Evolutionary conservation across 257 asterid genomes (phyloP).

Genomic region (Solanum tacnaense): DNA sequence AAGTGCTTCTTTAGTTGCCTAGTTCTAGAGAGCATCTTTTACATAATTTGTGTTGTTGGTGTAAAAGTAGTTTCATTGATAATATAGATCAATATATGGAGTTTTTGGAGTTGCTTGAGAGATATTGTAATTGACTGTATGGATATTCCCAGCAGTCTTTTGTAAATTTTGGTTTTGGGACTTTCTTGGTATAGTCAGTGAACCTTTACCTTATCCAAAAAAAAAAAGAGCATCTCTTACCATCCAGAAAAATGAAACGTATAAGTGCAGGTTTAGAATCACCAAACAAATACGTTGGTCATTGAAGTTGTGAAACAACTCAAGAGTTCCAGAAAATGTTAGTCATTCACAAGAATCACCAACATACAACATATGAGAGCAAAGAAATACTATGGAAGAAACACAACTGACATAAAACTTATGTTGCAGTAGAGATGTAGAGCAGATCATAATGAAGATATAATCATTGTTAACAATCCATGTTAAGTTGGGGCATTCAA

Average conservation of each 20-base stretch:
- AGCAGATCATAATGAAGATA: background rate
- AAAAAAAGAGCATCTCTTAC: background rate
- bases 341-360: background rate
- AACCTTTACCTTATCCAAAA: background rate
- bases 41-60: no score
- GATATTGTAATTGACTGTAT: background rate
- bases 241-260: background rate
- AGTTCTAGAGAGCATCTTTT: background rate
- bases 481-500: background rate
- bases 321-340: background rate
- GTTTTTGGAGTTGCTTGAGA: no score
- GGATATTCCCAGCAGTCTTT: background rate
- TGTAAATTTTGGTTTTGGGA: background rate
- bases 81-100: no score
- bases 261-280: background rate
- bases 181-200: background rate
- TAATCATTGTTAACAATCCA: background rate
- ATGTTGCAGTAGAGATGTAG: background rate
- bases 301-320: background rate
- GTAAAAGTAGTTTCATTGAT: no score
- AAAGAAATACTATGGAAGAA: background rate
- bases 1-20: background rate
- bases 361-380: background rate
- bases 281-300: background rate
- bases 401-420: background rate